phyloP scores from a whole-genome alignment of 129 eudicot species.

The Scalesia atractyloides region DNA sequence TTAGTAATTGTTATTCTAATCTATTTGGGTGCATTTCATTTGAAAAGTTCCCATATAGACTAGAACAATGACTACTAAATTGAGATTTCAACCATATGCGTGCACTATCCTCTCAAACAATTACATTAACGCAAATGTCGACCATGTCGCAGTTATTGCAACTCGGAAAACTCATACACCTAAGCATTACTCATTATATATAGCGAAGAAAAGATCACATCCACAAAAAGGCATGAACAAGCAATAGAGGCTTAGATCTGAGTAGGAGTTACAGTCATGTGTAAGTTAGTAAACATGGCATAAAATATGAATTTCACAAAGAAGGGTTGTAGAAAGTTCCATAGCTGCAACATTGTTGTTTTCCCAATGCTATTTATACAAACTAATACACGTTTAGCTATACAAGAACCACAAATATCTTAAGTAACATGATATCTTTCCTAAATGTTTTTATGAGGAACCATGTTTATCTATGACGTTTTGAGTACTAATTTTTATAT shows the following conservation, averaged over 20 bases:
- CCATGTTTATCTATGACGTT: background rate
- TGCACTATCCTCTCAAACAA: background rate
- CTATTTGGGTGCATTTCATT: background rate
- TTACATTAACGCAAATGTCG: background rate
- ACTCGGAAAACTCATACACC: background rate
- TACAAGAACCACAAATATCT: background rate
- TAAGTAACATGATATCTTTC: background rate
- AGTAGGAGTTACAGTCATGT: constrained; percentile 1
- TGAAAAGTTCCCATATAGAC: constrained; percentile 1
- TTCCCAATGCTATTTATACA: background rate
- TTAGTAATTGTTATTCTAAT: background rate
- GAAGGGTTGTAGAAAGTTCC: background rate
- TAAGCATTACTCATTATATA: background rate
- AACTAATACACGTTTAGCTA: background rate
- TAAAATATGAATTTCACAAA: background rate
- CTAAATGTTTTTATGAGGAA: background rate
- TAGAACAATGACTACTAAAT: background rate
- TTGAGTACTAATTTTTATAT: background rate
- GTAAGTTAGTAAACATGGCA: constrained; percentile 7
- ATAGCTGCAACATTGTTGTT: background rate
- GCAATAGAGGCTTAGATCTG: constrained; percentile 4
- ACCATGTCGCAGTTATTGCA: background rate
- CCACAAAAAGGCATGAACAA: background rate
- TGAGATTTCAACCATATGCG: background rate
- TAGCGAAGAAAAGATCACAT: constrained; percentile 2